phyloP scores from a whole-genome alignment of 805 yeast species.

The Candida parachauliodes region DNA sequence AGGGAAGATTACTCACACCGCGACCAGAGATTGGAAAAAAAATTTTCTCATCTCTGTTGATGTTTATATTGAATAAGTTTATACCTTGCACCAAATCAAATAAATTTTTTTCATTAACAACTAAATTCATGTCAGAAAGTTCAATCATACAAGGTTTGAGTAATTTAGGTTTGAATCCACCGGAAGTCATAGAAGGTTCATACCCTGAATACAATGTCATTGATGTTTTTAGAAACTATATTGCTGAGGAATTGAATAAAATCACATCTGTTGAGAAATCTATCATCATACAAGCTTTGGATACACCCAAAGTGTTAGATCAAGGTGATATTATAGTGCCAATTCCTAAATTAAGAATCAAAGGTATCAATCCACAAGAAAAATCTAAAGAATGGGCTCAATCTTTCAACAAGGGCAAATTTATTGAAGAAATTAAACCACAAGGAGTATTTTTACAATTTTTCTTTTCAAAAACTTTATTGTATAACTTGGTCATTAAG shows the following conservation, averaged over 20 bases:
- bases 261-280: slow-evolving; percentile 68
- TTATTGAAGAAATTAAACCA: slow-evolving; percentile 66
- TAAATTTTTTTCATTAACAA: slow-evolving; percentile 1
- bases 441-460: slow-evolving; percentile 92
- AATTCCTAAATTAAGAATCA: slow-evolving; percentile 76
- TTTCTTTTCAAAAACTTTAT: slow-evolving; percentile 64
- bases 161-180: slow-evolving; percentile 38
- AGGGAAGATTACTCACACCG: slow-evolving; percentile 1
- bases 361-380: slow-evolving; percentile 79
- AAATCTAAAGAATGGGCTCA: slow-evolving; percentile 71
- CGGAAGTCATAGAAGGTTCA: slow-evolving; percentile 49
- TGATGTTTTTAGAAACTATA: slow-evolving; percentile 87
- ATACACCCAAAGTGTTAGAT: slow-evolving; percentile 79
- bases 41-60: slow-evolving; percentile 5
- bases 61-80: slow-evolving; percentile 5
- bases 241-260: slow-evolving; percentile 70
- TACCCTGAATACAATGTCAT: slow-evolving; percentile 76
- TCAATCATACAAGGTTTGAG: slow-evolving; percentile 32
- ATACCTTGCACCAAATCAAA: neutral
- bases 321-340: slow-evolving; percentile 94
- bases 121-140: slow-evolving; percentile 11
- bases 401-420: slow-evolving; percentile 70
- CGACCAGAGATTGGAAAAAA: too few relatives aligned
- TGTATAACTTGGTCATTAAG: slow-evolving; percentile 66
- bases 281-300: slow-evolving; percentile 79